Evolutionary conservation across 2,329 filamentous ascomycete genomes (phyloP), one percentile per base, ranked within the genome.

Genomic region (Pyrenochaeta sp.): DNA sequence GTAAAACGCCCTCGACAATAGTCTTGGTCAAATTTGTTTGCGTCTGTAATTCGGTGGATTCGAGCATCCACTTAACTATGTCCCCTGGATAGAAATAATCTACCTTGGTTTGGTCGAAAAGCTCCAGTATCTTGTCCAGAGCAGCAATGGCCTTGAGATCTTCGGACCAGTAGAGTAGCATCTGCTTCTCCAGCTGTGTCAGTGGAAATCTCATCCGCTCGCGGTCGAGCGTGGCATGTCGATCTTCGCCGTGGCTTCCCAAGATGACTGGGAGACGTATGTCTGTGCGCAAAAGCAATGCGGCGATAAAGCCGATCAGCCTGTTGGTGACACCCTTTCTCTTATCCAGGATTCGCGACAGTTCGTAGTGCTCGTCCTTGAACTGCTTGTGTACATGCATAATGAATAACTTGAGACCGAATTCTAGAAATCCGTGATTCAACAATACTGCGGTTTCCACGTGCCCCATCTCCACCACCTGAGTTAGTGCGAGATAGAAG

Each of bases 91-190:
- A 74, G 40, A 68, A 72, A 15, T 61, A 37, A 7, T 71, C 68
- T 2, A 64, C 58, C 48, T 68, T 74, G 17, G 63, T 50, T 2
- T 45, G 37, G 36, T 76, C 73, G 31, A 74, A 75, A 4, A 60
- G 32, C 47, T 76, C 74, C 23, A 75, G 51, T 46, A 74, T 68
- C 45, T 67, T 74, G 45, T 76, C 73, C 15, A 76, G 45, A n/a
- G 69, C 64, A 18, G 68, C 67, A 15, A 67, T 63, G 3, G 68
- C 69, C 33, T 60, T 64, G 42, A 69, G 66, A 2, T 71, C 66
- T 2, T 67, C 59, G 33, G 72, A 58, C 70, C 69, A 75, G 7
- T 43, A 53, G 20, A 60, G 43, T 4, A 75, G 35, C n/a, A 64
- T 43, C 2, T 33, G 29, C 10, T 53, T 61, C 50, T 76, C 73